These are phyloP conservation scores for Royoungia palumana DNA, from an alignment of 768 basidiomycete species.

Conservation along the genomic window DNA sequence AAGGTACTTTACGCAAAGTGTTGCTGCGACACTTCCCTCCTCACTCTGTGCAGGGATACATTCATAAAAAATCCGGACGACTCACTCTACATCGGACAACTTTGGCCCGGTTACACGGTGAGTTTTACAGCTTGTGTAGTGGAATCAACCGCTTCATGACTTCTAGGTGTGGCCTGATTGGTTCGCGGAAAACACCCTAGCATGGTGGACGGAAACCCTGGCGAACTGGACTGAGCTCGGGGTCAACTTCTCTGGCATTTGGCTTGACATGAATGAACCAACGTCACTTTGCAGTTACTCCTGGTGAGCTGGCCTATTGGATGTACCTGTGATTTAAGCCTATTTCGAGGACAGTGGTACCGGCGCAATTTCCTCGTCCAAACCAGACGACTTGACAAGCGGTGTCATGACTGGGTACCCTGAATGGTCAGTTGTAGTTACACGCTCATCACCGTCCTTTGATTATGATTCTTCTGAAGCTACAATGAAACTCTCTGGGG, in stretches of 20 bases:
- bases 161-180: conserved; percentile 55
- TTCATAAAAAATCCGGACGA: conserved; percentile 75
- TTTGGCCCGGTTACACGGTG: conserved; percentile 75
- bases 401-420: conserved; percentile 56
- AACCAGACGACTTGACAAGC: no score
- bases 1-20: conserved; percentile 34
- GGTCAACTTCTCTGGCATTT: conserved; percentile 57
- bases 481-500: conserved; percentile 49
- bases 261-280: conserved; percentile 68
- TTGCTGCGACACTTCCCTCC: neutral
- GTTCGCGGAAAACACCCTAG: conserved; percentile 48
- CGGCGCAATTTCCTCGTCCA: no score
- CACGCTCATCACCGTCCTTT: neutral
- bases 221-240: conserved; percentile 49
- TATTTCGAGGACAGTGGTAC: conserved; percentile 36
- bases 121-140: conserved; percentile 5
- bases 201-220: conserved; percentile 59
- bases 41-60: conserved; percentile 42
- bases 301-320: conserved; percentile 33
- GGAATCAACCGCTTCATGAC: no score
- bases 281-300: conserved; percentile 61
- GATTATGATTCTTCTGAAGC: conserved; percentile 30
- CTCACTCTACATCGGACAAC: conserved; percentile 66
- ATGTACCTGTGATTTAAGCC: neutral
- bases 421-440: conserved; percentile 48